Conservation (phyloP, 495 filamentous ascomycete species). For the Aspergillus ellipticus region DNA sequence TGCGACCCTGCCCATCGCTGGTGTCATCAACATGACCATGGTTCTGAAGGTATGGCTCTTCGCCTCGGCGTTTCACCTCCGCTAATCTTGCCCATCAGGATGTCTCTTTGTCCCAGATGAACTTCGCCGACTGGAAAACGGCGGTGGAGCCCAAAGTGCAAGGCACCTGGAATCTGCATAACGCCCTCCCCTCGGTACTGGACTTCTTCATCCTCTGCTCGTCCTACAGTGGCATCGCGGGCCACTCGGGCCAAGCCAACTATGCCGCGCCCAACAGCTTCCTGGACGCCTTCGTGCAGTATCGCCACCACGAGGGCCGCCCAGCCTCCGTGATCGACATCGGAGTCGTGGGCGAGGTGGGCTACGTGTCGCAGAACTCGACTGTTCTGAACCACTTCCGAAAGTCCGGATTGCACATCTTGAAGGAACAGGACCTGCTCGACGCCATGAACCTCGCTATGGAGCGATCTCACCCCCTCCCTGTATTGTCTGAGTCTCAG, state of each 20-base stretch:
- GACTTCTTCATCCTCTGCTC: slow-evolving; percentile 50
- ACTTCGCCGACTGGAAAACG: slow-evolving; percentile 28
- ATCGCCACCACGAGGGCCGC: slow-evolving; percentile 23
- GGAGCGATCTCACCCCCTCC: background rate
- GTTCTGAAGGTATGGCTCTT: background rate
- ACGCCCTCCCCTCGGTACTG: slow-evolving; percentile 29
- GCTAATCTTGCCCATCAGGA: too few relatives aligned
- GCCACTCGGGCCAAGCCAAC: slow-evolving; percentile 24
- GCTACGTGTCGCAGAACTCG: slow-evolving; percentile 10
- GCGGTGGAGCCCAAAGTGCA: slow-evolving; percentile 39
- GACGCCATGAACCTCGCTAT: background rate
- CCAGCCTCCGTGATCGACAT: slow-evolving; percentile 28
- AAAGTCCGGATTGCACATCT: background rate
- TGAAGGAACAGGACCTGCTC: background rate
- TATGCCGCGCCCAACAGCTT: slow-evolving; percentile 39
- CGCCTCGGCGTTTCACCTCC: too few relatives aligned
- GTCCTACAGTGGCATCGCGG: slow-evolving; percentile 33
- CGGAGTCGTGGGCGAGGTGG: slow-evolving; percentile 29
- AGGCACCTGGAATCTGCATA: slow-evolving; percentile 55
- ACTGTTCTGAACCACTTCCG: background rate
- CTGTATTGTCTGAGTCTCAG: background rate
- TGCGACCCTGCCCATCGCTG: slow-evolving; percentile 19
- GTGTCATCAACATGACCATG: slow-evolving; percentile 29
- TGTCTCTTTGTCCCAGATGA: slow-evolving; percentile 28
- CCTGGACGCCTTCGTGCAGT: slow-evolving; percentile 35